These are phyloP conservation scores for Saccharomyces cerevisiae DNA, from an alignment of 805 yeast species.

Conservation along the genomic window DNA sequence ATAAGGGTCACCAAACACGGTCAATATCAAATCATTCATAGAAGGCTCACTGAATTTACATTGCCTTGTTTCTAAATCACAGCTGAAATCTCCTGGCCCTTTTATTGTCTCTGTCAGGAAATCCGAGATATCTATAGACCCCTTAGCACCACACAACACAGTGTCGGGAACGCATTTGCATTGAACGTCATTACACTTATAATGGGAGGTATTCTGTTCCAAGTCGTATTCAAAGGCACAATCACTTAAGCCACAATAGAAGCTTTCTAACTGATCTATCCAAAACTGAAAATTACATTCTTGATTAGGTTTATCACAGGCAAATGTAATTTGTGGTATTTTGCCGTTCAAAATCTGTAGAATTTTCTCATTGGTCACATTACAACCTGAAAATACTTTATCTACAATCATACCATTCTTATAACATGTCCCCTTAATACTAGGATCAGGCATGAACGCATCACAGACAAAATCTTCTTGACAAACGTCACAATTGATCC, in stretches of 20 bases:
- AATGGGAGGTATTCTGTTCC: conserved; percentile 57
- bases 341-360: conserved; percentile 69
- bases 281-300: conserved; percentile 89
- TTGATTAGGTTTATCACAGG: conserved; percentile 61
- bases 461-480: conserved; percentile 66
- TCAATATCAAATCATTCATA: conserved; percentile 83
- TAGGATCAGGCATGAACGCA: conserved; percentile 72
- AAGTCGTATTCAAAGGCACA: conserved; percentile 67
- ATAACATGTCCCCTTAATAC: conserved; percentile 81
- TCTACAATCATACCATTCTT: conserved; percentile 76
- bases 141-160: conserved; percentile 89
- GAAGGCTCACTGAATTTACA: conserved; percentile 91
- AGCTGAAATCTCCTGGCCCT: conserved; percentile 90
- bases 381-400: conserved; percentile 81
- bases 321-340: conserved; percentile 85
- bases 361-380: conserved; percentile 85
- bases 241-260: conserved; percentile 73
- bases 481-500: conserved; percentile 91
- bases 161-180: conserved; percentile 89
- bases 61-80: conserved; percentile 52
- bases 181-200: conserved; percentile 66
- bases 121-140: conserved; percentile 90
- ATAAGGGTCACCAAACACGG: conserved; percentile 91
- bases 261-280: conserved; percentile 86
- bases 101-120: conserved; percentile 79